Evolutionary conservation across 768 basidiomycete genomes (phyloP), one percentile per base, ranked within the genome.

Genomic region (Pulveroboletus sp.): DNA sequence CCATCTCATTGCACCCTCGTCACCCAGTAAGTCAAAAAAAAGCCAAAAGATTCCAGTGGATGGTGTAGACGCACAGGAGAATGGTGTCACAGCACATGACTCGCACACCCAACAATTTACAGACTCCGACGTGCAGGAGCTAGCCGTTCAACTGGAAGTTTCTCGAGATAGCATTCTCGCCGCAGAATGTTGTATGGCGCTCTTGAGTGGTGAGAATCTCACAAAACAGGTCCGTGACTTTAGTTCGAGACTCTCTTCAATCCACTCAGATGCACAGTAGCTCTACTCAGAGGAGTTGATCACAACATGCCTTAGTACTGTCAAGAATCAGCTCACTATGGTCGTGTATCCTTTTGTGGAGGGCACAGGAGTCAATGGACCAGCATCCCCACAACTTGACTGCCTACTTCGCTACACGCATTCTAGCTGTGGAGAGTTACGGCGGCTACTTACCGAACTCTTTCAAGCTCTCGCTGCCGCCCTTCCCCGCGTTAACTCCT

Each of bases 281-380:
- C 72, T 97, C 8, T 95, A 95, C 66, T 96, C 95, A 0, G 93
- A 97, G 65, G 96, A 99, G 63, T 75, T 93, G 10, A 90, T 99
- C 54, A 83, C 83, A 0, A 73, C 79, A 0, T 91, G 93, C 69
- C 73, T 97, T 15, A 73, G 70, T 38, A 74, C 84, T 0, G 76
- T 93, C 54, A 93, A 94, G 64, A 87, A 86, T 54, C 84, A 86
- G 50, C 79, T 96, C 28, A 81, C 81, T 1, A 81, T 81, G 61
- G 75, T 90, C 40, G 74, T 97, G 11, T 94, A 90, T 61, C 93
- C 90, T 0, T 89, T 93, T 55, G 81, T 94, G 5, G 92, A 94
- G 60, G 84, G 83, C 0, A 73, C 77, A 8, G 77, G 77, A 31
- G 57, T 60, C 8, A 63, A 67, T 9, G 58, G 72, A 18, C 69